Conservation (phyloP, 176 grass and related monocot genomes). For the Rhipidocladum racemiflorum region DNA sequence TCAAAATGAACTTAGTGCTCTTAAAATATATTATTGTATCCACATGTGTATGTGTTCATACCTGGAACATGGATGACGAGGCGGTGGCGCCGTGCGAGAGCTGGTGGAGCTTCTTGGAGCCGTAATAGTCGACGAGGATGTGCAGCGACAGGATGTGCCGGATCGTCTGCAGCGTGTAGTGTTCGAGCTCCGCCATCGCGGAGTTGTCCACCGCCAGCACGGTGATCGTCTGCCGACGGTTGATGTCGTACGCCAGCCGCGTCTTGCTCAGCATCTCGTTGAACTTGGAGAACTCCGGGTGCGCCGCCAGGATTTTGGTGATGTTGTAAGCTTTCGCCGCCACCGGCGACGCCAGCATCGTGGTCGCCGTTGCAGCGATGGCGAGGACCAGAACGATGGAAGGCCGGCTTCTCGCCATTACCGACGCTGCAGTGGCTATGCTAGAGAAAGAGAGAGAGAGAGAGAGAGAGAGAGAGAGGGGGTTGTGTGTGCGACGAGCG, state of each 20-base stretch:
- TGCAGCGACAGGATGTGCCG: conserved; percentile 71
- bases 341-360: background rate
- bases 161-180: conserved; percentile 56
- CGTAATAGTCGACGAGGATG: conserved; percentile 86
- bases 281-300: conserved; percentile 79
- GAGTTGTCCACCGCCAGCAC: conserved; percentile 72
- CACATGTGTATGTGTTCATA: background rate
- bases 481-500: background rate
- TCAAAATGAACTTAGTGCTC: too few species aligned
- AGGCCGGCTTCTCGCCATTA: conserved; percentile 30
- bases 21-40: too few species aligned
- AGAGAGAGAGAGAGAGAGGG: background rate
- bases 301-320: conserved; percentile 67
- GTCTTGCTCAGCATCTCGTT: conserved; percentile 73
- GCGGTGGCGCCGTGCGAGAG: conserved; percentile 54
- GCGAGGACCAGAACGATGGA: conserved; percentile 12
- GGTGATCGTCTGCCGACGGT: conserved; percentile 92
- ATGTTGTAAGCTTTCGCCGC: conserved; percentile 62
- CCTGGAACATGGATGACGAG: conserved; percentile 76
- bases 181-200: conserved; percentile 55
- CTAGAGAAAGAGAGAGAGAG: background rate
- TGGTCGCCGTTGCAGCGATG: background rate
- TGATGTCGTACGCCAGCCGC: conserved; percentile 76
- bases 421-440: background rate
- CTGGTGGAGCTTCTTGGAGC: conserved; percentile 76